Evolutionary conservation across 2,329 filamentous ascomycete genomes (phyloP), one percentile per base, ranked within the genome.

Genomic region (Scytalidium lignicola): DNA sequence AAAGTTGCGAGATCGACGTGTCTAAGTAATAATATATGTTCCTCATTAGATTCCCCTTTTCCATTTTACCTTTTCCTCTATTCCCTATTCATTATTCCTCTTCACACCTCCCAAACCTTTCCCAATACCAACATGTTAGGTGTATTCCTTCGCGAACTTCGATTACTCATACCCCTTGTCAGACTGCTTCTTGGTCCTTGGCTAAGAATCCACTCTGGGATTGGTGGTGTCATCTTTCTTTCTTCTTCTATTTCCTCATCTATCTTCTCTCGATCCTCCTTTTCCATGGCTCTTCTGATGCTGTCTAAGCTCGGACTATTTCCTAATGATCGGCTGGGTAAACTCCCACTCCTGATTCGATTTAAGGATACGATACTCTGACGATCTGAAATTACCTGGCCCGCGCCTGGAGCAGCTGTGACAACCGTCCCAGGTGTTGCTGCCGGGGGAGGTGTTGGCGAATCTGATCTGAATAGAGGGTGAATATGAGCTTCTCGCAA

Each of bases 391-490:
- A 90, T 79, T 17, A 85, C 69, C 55, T 83, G 79, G 3, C 82
- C 86, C 2, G 82, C 83, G 39, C 83, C 77, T 0, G 86, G 86
- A 2, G 86, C 83, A 0, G 86, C 87, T 10, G 82, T 72, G 44
- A 91, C 84, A 15, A 84, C 75, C 0, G 87, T 91, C 0, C 85
- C 84, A 0, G 85, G 82, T 0, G 84, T 86, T 1, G 78, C 75
- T 5, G 79, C 68, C 0, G 86, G 80, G 1, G 85, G 82, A 7
- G 85, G 85, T 1, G 74, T 76, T 0, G 84, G 84, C 39, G 82
- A 86, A 61, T 88, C 85, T 5, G 83, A 83, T 51, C 87, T 77
- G 70, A 91, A 90, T 2, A 91, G 74, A 8, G 87, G 87, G 64
- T 91, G 87, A 42, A 90, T 90, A 61, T 90, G 81, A 3, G 82